Evolutionary conservation across 75 land plant genomes (phyloP).

Genomic region (Isoetes taiwanensis): DNA sequence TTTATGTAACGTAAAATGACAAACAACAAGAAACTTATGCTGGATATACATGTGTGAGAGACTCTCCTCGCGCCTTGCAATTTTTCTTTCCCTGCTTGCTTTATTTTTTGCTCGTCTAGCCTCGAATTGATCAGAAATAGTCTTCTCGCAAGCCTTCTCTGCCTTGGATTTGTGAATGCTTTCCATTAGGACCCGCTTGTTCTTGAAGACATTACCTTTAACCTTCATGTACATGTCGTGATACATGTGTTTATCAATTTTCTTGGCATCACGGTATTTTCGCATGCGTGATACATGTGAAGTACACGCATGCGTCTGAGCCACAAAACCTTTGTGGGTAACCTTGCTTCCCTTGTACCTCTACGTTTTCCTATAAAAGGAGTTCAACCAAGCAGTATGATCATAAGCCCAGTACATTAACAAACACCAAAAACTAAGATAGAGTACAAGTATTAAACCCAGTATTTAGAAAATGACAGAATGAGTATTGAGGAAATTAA

Average conservation of each 20-base stretch:
- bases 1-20: no score
- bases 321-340: constrained; percentile 77
- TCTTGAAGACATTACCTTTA: constrained; percentile 80
- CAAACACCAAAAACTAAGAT: no score
- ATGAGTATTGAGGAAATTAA: no score
- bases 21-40: no score
- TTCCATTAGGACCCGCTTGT: constrained; percentile 89
- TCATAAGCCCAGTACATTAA: no score
- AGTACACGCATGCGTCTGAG: constrained; percentile 74
- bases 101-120: constrained; percentile 78
- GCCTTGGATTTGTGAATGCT: constrained; percentile 90
- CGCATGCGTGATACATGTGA: constrained; percentile 55
- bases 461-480: no score
- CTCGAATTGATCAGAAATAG: constrained; percentile 63
- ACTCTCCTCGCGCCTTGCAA: constrained; percentile 72
- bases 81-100: constrained; percentile 73
- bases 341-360: constrained; percentile 88
- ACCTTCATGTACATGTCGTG: constrained; percentile 98
- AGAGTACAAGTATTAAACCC: no score
- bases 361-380: constrained; percentile 78
- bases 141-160: constrained; percentile 86
- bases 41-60: no score
- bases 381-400: no score
- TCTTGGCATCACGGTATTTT: constrained; percentile 67
- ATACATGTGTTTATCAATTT: constrained; percentile 87